phyloP scores from a whole-genome alignment of 805 yeast genomes.

The Spencermartinsiella europaea region DNA sequence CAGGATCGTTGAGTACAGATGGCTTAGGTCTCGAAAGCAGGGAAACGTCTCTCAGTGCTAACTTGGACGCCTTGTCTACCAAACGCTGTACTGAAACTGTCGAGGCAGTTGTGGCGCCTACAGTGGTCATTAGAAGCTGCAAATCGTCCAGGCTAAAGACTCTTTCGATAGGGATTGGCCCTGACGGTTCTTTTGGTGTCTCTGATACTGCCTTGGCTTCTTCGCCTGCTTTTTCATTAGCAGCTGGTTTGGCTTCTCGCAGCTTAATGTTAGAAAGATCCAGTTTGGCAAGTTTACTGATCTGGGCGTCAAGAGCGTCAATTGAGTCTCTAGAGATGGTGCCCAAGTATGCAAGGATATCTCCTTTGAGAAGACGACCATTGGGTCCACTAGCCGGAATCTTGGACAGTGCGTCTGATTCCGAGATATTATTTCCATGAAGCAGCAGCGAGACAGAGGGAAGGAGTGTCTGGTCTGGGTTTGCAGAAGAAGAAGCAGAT shows the following conservation, averaged over 20 bases:
- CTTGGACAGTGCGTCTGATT: conserved; percentile 62
- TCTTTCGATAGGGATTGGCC: conserved; percentile 15
- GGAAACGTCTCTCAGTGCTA: conserved; percentile 36
- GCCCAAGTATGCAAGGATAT: conserved; percentile 80
- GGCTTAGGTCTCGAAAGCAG: conserved; percentile 36
- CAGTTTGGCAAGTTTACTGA: conserved; percentile 54
- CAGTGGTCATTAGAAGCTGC: conserved; percentile 16
- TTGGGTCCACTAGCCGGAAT: conserved; percentile 84
- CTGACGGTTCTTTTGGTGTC: conserved; percentile 8
- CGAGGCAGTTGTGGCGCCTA: conserved; percentile 25
- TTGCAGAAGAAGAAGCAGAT: conserved; percentile 39
- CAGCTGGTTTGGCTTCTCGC: conserved; percentile 17
- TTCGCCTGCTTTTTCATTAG: conserved; percentile 14
- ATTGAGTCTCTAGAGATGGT: conserved; percentile 55
- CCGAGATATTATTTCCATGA: conserved; percentile 55
- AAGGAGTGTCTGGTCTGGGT: conserved; percentile 58
- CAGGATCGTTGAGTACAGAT: conserved; percentile 48
- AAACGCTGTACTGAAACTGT: conserved; percentile 31
- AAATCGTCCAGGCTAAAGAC: conserved; percentile 17
- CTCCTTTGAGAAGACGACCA: conserved; percentile 87
- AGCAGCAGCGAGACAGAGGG: conserved; percentile 77
- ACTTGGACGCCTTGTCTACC: conserved; percentile 41
- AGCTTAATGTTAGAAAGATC: conserved; percentile 63
- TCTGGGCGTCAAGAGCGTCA: conserved; percentile 44
- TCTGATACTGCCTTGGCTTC: conserved; percentile 19